Conservation (phyloP, 345 rosid species). For the Garcia nutans region DNA sequence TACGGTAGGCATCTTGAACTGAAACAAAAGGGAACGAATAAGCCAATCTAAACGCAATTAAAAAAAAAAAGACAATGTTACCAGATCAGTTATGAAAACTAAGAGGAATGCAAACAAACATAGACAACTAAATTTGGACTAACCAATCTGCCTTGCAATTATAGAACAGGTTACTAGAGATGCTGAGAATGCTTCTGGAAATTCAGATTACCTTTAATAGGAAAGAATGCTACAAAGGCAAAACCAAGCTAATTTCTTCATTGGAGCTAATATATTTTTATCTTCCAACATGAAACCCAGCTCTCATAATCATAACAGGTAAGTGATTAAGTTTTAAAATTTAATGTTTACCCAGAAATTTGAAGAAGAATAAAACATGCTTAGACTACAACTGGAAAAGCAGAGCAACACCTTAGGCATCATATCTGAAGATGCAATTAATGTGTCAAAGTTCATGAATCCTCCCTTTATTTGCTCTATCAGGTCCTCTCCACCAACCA, state of each 20-base stretch:
- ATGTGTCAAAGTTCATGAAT: slow-evolving; percentile 92
- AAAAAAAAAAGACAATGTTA: neutral
- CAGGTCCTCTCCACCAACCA: slow-evolving; percentile 95
- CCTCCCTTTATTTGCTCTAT: slow-evolving; percentile 91
- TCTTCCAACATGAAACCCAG: neutral
- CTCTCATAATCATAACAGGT: neutral
- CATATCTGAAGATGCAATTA: slow-evolving; percentile 99
- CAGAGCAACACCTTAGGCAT: slow-evolving; percentile 84
- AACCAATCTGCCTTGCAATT: neutral
- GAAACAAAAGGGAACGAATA: neutral
- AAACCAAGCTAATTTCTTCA: neutral
- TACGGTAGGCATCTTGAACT: neutral
- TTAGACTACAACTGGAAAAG: slow-evolving; percentile 13
- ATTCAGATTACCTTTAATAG: neutral
- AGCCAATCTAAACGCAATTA: neutral
- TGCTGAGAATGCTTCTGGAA: neutral
- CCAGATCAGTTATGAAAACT: neutral
- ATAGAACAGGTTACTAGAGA: neutral
- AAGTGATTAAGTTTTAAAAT: neutral
- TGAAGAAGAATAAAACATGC: neutral
- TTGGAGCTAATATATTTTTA: neutral
- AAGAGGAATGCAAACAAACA: neutral
- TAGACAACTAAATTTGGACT: neutral
- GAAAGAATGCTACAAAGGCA: neutral
- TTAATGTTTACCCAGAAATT: neutral